Evolutionary conservation across 306 rosid species (phyloP), one percentile per base, ranked within the genome.

Genomic region (Benincasa hispida): DNA sequence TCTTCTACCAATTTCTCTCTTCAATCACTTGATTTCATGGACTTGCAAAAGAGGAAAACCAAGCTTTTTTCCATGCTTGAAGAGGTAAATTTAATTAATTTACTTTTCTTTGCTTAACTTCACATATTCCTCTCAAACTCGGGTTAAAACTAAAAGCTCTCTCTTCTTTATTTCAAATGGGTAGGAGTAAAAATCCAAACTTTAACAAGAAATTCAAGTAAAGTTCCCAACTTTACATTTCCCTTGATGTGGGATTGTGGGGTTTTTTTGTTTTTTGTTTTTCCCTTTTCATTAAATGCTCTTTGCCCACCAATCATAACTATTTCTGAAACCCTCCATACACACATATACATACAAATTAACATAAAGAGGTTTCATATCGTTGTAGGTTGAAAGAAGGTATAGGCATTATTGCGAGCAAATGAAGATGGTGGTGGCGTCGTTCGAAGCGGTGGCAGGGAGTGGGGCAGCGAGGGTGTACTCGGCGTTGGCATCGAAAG

Each of bases 51-150:
- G 82, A 84, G 96, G 82, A 95, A 92, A 87, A 86, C 93, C 59
- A 92, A 87, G 82, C 93, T 95, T 34, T 92, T 92, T 55, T 81
- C 95, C 28, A 87, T 95, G 98, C 91, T 95, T 6, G 99, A 95
- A 85, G 97, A 95, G 96, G 99, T 95, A 89, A 17, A 28, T 14
- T 17, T 50, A 41, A 1, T 37, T 6, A 25, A 22, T 66, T 76
- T 79, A 9, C 24, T 57, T 22, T 22, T 21, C 15, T 58, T 58
- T 47, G 15, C 2, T 47, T 47, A 2, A 47, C 14, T 13, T 12
- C 50, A 50, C 54, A 17, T 53, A 53, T 18, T n/a, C 10, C 24
- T 8, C 57, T 6, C 54, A 13, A 45, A 45, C 51, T 45, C 2
- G 51, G 51, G 51, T 45, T 48, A 48, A 15, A 48, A 48, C 19